These are phyloP conservation scores for Talaromyces stipitatus DNA, from an alignment of 495 filamentous ascomycete species.

Conservation along the genomic window DNA sequence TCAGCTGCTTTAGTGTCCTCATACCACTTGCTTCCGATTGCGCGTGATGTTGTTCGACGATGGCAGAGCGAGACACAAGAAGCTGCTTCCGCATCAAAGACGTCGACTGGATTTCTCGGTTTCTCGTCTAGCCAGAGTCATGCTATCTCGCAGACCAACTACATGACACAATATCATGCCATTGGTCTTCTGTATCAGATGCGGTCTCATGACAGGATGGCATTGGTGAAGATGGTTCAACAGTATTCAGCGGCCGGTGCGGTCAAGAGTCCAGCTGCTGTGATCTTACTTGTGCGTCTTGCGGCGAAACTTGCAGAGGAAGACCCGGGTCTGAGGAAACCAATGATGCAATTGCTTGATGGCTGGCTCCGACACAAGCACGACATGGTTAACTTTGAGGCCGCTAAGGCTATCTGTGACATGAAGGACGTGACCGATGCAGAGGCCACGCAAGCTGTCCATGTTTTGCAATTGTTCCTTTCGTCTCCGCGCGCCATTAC, in stretches of 20 bases:
- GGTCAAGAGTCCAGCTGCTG: conserved; percentile 89
- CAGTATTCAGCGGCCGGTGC: conserved; percentile 88
- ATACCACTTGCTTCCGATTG: conserved; percentile 95
- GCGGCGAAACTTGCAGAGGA: conserved; percentile 95
- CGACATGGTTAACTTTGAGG: conserved; percentile 99
- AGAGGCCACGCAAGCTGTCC: conserved; percentile 87
- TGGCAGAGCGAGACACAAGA: conserved; percentile 99
- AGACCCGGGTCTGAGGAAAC: conserved; percentile 77
- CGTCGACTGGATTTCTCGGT: conserved; percentile 80
- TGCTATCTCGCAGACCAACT: conserved; percentile 64
- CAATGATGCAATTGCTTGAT: conserved; percentile 92
- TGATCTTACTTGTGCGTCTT: conserved; percentile 84
- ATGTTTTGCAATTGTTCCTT: conserved; percentile 91
- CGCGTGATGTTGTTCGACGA: conserved; percentile 87
- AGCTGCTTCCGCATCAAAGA: conserved; percentile 83
- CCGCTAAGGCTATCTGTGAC: conserved; percentile 93
- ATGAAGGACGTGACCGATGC: conserved; percentile 87
- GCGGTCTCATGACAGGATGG: conserved; percentile 95
- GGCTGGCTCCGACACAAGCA: conserved; percentile 97
- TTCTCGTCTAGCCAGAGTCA: conserved; percentile 66
- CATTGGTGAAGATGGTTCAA: conserved; percentile 99
- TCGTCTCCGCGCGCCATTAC: conserved; percentile 94
- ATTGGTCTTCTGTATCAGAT: conserved; percentile 98
- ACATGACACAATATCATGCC: conserved; percentile 97
- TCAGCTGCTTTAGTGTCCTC: conserved; percentile 95